Evolutionary conservation across 139 green algal species (phyloP), one percentile per base, ranked within the genome.

Genomic region (Closterium sp.): DNA sequence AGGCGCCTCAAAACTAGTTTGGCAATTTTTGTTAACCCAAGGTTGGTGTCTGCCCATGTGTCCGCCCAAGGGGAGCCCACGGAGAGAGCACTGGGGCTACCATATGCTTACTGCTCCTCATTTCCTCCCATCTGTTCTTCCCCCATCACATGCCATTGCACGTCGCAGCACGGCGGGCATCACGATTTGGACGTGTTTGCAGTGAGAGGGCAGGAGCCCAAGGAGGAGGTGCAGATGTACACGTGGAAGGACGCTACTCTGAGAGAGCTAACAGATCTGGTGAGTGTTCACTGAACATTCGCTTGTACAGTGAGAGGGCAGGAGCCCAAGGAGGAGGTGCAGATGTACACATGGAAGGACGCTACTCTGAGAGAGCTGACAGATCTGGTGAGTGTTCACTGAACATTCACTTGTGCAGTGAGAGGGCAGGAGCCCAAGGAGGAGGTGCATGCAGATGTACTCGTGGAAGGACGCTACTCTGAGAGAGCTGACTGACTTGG

Each of bases 291-390:
- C 55, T 76, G 55, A 76, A 76, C 16, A n/a, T n/a, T n/a, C n/a
- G n/a, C n/a, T n/a, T n/a, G n/a, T n/a, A n/a, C 55, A 76, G 32
- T 33, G 66, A 33, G 93, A 16, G 93, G 93, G 12, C 90, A 92
- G 55, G 93, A 95, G 93, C 93, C 89, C 86, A 87, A 91, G 87
- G 81, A 86, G 30, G 88, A 93, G 83, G 55, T 88, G 31, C 84
- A 96, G 84, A 95, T 99, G 6, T 97, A 99, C 96, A 99, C 97
- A 0, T 99, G 97, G 97, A 95, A 95, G 92, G 97, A 99, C 91
- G 97, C 97, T n/a, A 97, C 95, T 2, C 94, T 99, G 90, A 90
- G 97, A 36, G 97, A 99, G 94, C 94, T 99, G n/a, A 95, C 95
- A 4, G 97, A 98, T 32, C 94, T 99, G 25, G 94, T 94, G 87